These are phyloP conservation scores for Penicillium mononematosum DNA, from an alignment of 495 filamentous ascomycete species.

Conservation along the genomic window DNA sequence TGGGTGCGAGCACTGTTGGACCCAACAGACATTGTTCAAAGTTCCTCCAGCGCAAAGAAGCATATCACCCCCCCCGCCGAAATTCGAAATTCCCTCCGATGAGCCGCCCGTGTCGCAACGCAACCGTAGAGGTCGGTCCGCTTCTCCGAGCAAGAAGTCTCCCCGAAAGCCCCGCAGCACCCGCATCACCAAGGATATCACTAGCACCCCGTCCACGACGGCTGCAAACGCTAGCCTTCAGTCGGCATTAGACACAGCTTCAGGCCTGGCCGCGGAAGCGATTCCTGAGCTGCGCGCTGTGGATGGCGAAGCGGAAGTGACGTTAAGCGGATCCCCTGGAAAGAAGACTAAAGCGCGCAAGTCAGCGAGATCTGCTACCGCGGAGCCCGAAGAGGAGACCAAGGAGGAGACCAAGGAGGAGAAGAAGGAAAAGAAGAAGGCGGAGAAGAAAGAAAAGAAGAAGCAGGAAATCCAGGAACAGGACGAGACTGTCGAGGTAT, in stretches of 20 bases:
- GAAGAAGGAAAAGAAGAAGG: constrained; percentile 33
- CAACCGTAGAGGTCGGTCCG: constrained; percentile 53
- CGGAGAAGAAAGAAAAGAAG: constrained; percentile 38
- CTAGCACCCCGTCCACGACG: constrained; percentile 42
- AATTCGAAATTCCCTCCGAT: constrained; percentile 53
- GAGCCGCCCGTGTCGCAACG: constrained; percentile 35
- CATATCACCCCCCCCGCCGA: constrained; percentile 69
- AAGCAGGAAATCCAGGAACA: constrained; percentile 49
- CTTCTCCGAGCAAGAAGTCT: constrained; percentile 61
- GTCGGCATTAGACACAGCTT: constrained; percentile 47
- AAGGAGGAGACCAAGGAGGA: constrained; percentile 24
- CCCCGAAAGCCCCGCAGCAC: constrained; percentile 73
- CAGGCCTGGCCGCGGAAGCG: constrained; percentile 27
- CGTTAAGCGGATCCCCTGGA: constrained; percentile 25
- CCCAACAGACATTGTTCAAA: constrained; percentile 63
- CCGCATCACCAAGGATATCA: constrained; percentile 54
- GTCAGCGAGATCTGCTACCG: constrained; percentile 33
- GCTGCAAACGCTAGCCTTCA: constrained; percentile 52
- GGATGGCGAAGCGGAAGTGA: constrained; percentile 32
- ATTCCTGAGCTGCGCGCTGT: constrained; percentile 23
- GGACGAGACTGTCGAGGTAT: constrained; percentile 48
- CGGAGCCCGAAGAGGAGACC: constrained; percentile 35
- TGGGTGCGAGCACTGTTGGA: constrained; percentile 93
- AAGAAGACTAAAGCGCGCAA: constrained; percentile 36
- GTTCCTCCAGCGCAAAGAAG: constrained; percentile 57